Evolutionary conservation across 768 basidiomycete genomes (phyloP), one percentile per base, ranked within the genome.

Genomic region (Mycena albidolilacea): DNA sequence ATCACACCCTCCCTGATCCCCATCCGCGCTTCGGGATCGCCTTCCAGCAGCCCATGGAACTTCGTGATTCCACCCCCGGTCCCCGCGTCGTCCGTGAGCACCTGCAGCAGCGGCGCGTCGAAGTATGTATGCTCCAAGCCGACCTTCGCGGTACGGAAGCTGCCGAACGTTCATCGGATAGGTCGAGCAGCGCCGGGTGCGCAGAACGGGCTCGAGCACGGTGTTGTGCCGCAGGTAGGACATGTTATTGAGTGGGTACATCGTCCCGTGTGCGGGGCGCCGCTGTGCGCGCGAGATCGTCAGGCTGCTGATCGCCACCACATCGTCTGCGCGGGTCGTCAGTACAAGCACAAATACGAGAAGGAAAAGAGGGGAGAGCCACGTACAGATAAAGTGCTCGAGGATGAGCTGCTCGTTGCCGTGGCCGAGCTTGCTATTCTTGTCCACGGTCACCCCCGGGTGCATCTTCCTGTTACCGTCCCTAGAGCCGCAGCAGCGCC

Each of bases 381-480:
- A 86, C 92, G 65, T 71, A 94, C 95, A 90, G 10, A 90, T 83
- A 77, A 89, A 96, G 80, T 95, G 94, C 77, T 95, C 92, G 35
- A 95, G 82, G 12, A 96, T 10, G 95, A 30, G 30, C 30, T 30
- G 30, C 30, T 30, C 30, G 30, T 30, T 30, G 30, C 30, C 30
- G 30, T 30, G 84, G 19, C 83, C 84, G 1, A 83, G 74, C 66
- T 89, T 88, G 8, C 81, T 73, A 1, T 78, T 79, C 76, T 89
- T 90, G 14, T 88, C 89, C 7, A 92, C 90, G 75, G 87, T 86
- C 23, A 93, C 86, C 86, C 93, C 94, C 71, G 94, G 93, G 4
- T 95, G 94, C 95, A 96, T 96, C 81, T 90, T 94, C 95, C 95
- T 96, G 75, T 96, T 96, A 9, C 95, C 95, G 71, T 96, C 95